Evolutionary conservation across 1,139 yeast genomes (phyloP).

Genomic region (Entelexis paramagnoliae): DNA sequence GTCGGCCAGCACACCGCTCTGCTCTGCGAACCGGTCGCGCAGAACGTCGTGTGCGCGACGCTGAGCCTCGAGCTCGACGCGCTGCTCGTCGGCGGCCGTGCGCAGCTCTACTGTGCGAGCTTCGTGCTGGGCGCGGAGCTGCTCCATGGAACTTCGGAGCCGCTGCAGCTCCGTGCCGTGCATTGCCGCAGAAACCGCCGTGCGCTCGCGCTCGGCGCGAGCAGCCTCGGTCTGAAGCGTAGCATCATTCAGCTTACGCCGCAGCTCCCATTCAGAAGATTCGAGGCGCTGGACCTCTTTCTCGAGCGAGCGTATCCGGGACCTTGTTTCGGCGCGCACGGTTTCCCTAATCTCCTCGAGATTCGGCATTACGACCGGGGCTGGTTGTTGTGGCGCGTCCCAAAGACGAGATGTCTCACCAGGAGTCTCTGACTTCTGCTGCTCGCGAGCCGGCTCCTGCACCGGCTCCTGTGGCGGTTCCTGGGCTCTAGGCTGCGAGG

Average conservation of each 20-base stretch:
- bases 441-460: neutral
- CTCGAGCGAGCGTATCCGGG: constrained; percentile 7
- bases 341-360: neutral
- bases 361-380: neutral
- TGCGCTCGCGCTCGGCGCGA: constrained; percentile 5
- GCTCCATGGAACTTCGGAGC: constrained; percentile 1
- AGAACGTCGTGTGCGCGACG: constrained; percentile 8
- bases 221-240: constrained; percentile 11
- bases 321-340: neutral
- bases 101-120: constrained; percentile 11
- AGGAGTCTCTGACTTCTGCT: too few relatives aligned
- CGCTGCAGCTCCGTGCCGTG: constrained; percentile 6
- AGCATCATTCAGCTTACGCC: constrained; percentile 7
- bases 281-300: constrained; percentile 11
- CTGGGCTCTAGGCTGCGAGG: too few relatives aligned
- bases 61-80: constrained; percentile 8
- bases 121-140: constrained; percentile 4
- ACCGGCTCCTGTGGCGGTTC: neutral
- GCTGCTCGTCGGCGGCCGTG: neutral
- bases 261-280: constrained; percentile 12
- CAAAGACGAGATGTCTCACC: too few relatives aligned
- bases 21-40: constrained; percentile 11
- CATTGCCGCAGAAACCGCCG: neutral
- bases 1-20: constrained; percentile 11
- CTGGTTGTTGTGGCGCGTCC: too few relatives aligned